Percentiles rank a stretch among this genome's conserved stretches.
These are phyloP conservation scores for Metschnikowia amazonensis DNA, from an alignment of 805 yeast species.

Conservation along the genomic window DNA sequence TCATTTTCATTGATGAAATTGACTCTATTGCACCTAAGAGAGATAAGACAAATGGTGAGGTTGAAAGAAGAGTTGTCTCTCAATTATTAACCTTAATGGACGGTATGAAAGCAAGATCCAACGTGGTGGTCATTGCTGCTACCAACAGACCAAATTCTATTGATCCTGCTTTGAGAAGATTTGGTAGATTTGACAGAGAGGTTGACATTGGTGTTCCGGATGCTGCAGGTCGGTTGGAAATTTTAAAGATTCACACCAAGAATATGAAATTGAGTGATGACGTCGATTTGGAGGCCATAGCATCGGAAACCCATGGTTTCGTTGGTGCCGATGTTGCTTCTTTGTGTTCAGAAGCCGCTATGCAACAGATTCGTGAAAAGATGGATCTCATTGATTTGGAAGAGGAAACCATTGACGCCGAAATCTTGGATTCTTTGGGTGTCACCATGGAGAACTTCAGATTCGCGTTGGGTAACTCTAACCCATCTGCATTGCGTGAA, in stretches of 20 bases:
- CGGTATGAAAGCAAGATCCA: slow-evolving; percentile 99
- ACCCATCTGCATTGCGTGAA: slow-evolving; percentile 98
- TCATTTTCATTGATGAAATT: slow-evolving; percentile 96
- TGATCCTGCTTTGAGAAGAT: slow-evolving; percentile 82
- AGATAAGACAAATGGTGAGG: slow-evolving; percentile 99
- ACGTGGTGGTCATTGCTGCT: slow-evolving; percentile 97
- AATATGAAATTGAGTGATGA: slow-evolving; percentile 96
- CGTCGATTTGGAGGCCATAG: slow-evolving; percentile 93
- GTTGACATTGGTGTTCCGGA: slow-evolving; percentile 93
- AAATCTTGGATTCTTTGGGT: slow-evolving; percentile 90
- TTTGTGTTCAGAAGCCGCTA: slow-evolving; percentile 99
- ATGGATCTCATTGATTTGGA: slow-evolving; percentile 96
- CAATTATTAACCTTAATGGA: slow-evolving; percentile 97
- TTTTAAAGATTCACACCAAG: slow-evolving; percentile 94
- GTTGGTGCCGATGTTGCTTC: slow-evolving; percentile 99
- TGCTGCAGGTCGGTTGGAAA: slow-evolving; percentile 97
- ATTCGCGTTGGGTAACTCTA: slow-evolving; percentile 95
- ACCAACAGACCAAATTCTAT: slow-evolving; percentile 85
- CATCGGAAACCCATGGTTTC: slow-evolving; percentile 97
- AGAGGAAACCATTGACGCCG: slow-evolving; percentile 96
- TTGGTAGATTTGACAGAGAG: slow-evolving; percentile 83
- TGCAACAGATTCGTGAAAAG: slow-evolving; percentile 99
- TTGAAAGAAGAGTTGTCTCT: slow-evolving; percentile 98
- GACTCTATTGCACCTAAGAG: slow-evolving; percentile 99
- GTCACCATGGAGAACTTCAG: slow-evolving; percentile 99